phyloP scores from a whole-genome alignment of 2,329 filamentous ascomycete genomes.

The Stagonosporopsis rhizophila region DNA sequence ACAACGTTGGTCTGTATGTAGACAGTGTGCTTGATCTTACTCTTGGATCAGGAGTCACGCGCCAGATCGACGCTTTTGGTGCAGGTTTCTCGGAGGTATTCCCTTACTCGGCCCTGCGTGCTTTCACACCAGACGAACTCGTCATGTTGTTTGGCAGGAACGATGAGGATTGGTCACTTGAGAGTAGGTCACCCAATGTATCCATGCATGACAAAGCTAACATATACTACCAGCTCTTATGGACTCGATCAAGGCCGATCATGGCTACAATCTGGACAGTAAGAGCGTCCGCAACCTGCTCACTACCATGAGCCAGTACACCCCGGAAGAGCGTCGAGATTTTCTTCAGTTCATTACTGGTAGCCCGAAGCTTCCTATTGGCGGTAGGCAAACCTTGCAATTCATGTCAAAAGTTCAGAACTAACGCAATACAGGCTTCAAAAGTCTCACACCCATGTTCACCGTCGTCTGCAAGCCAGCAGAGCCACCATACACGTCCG shows the following conservation, averaged over 20 bases:
- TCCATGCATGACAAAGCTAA: constrained; percentile 31
- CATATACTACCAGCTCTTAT: constrained; percentile 72
- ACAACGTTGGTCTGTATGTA: constrained; percentile 89
- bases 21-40: constrained; percentile 92
- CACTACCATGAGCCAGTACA: constrained; percentile 91
- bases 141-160: constrained; percentile 92
- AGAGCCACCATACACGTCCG: constrained; percentile 88
- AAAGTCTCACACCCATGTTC: constrained; percentile 95
- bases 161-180: constrained; percentile 96
- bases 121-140: constrained; percentile 93
- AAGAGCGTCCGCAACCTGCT: constrained; percentile 91
- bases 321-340: constrained; percentile 76
- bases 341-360: constrained; percentile 98
- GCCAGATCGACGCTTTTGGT: constrained; percentile 90
- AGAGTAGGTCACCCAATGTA: constrained; percentile 71
- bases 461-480: constrained; percentile 99
- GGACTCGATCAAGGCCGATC: constrained; percentile 98
- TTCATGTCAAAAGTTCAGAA: neutral
- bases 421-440: constrained; percentile 73
- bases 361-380: constrained; percentile 96
- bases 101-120: constrained; percentile 87
- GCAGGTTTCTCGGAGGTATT: constrained; percentile 94
- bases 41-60: constrained; percentile 83
- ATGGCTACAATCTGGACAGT: constrained; percentile 98
- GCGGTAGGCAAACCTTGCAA: constrained; percentile 69